Evolutionary conservation across 176 grass and related monocot species (phyloP), one percentile per base, ranked within the genome.

Genomic region (Miscanthus lutarioriparius): DNA sequence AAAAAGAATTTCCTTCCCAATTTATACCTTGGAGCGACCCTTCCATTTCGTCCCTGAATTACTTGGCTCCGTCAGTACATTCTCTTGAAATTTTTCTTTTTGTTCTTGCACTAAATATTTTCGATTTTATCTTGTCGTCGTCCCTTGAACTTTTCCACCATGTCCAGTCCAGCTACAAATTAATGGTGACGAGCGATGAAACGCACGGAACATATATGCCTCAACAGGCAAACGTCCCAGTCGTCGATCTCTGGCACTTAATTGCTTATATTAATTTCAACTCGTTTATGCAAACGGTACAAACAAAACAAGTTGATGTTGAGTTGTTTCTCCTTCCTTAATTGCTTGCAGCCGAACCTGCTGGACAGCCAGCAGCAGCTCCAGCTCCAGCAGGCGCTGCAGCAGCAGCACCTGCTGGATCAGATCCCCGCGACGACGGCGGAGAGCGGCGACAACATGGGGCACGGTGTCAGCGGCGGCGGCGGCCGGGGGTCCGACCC

Each of bases 361-460:
- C 37, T 96, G 67, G 96, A 96, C 30, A 91, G 70, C 25, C 91
- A 92, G 45, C 96, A n/a, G n/a, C n/a, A n/a, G n/a, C n/a, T n/a
- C n/a, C n/a, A n/a, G n/a, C n/a, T n/a, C n/a, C n/a, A n/a, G n/a
- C n/a, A n/a, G n/a, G n/a, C n/a, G n/a, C n/a, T n/a, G n/a, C n/a
- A n/a, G n/a, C n/a, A n/a, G n/a, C n/a, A 93, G 19, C 90, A 90
- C 36, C 89, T 92, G 30, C 90, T 96, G 25, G 78, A 90, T 5
- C 93, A 96, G 74, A 92, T 94, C 81, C 90, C 89, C 33, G 89
- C 79, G 3, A 86, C 87, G 40, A 94, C 93, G 13, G 93, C 78
- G 16, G 97, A 99, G 83, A 99, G 93, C 80, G 75, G 91, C 58
- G 93, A 95, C 74, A 81, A 91, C 80, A 92, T 95, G 93, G 88